Conservation (phyloP, 2,329 filamentous ascomycete genomes). For the Aspergillus ustus region DNA sequence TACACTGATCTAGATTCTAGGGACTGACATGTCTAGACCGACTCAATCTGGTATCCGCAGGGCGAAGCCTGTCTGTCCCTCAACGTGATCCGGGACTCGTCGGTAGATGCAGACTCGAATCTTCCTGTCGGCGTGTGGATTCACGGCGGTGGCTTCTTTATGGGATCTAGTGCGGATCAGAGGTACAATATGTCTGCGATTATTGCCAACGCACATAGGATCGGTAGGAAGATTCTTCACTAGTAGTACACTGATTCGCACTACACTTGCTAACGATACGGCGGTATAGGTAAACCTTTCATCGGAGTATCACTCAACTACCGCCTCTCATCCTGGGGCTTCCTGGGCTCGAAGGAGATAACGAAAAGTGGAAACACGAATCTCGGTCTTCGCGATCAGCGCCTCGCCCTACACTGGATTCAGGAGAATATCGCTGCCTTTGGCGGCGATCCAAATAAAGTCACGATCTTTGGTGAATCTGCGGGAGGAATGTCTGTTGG, state of each 20-base stretch:
- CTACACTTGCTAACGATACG: not conserved
- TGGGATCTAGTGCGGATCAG: slow-evolving; percentile 56
- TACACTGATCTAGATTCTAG: not conserved
- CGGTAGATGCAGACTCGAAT: slow-evolving; percentile 40
- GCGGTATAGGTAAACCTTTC: slow-evolving; percentile 50
- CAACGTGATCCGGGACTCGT: slow-evolving; percentile 61
- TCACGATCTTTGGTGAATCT: slow-evolving; percentile 61
- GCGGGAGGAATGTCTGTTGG: slow-evolving; percentile 58
- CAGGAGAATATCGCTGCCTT: slow-evolving; percentile 40
- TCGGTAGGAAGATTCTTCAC: slow-evolving; percentile 34
- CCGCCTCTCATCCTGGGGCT: slow-evolving; percentile 58
- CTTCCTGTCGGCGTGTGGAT: slow-evolving; percentile 67
- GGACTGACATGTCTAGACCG: slow-evolving; percentile 27
- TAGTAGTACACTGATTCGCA: not conserved
- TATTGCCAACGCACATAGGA: slow-evolving; percentile 57
- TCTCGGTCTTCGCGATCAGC: slow-evolving; percentile 54
- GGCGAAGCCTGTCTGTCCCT: slow-evolving; percentile 66
- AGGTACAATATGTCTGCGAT: slow-evolving; percentile 68
- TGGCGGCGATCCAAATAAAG: slow-evolving; percentile 25
- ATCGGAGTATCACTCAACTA: slow-evolving; percentile 62
- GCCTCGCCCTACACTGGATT: slow-evolving; percentile 44
- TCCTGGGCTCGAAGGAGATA: slow-evolving; percentile 54
- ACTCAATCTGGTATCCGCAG: slow-evolving; percentile 41
- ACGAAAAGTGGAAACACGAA: slow-evolving; percentile 56
- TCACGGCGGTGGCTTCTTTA: slow-evolving; percentile 60